A percentile compares a stretch with the other conserved stretches of the same genome.
Conservation (phyloP, 331 rosid genomes). For the Spiraea crenata region DNA sequence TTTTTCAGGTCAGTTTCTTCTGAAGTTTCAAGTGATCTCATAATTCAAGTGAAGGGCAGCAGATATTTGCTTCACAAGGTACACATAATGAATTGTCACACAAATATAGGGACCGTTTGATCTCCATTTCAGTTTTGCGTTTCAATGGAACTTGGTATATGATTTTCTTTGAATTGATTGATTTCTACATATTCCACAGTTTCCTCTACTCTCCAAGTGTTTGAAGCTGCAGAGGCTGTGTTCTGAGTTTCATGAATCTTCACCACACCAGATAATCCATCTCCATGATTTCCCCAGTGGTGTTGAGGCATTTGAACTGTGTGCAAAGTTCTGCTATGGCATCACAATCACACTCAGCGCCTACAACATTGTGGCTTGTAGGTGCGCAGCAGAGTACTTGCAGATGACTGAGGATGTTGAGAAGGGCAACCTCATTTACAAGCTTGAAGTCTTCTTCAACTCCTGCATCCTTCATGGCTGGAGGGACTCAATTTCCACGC, state of each 20-base stretch:
- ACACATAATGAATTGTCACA: background rate
- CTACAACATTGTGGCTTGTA: constrained; percentile 77
- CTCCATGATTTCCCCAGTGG: constrained; percentile 92
- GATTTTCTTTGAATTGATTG: constrained; percentile 25
- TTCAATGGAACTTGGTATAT: background rate
- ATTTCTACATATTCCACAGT: constrained; percentile 48
- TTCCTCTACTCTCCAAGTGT: constrained; percentile 93
- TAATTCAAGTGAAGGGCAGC: constrained; percentile 84
- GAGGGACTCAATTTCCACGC: constrained; percentile 83
- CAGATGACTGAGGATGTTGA: constrained; percentile 97
- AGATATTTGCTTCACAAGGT: constrained; percentile 98
- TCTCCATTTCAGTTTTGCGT: too few relatives aligned
- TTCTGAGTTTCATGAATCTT: constrained; percentile 67
- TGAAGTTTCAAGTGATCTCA: constrained; percentile 92
- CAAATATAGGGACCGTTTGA: background rate
- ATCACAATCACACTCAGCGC: constrained; percentile 85
- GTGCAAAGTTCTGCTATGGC: constrained; percentile 97
- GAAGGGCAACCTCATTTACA: constrained; percentile 75
- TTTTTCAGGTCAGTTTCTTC: constrained; percentile 81
- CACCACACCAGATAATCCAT: constrained; percentile 68
- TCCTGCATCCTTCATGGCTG: constrained; percentile 92
- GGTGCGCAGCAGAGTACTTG: constrained; percentile 87
- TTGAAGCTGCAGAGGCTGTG: constrained; percentile 73
- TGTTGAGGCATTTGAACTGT: constrained; percentile 79
- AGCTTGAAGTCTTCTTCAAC: constrained; percentile 86